phyloP scores from a whole-genome alignment of 768 basidiomycete genomes.

The Neoboletus brunneissimus region DNA sequence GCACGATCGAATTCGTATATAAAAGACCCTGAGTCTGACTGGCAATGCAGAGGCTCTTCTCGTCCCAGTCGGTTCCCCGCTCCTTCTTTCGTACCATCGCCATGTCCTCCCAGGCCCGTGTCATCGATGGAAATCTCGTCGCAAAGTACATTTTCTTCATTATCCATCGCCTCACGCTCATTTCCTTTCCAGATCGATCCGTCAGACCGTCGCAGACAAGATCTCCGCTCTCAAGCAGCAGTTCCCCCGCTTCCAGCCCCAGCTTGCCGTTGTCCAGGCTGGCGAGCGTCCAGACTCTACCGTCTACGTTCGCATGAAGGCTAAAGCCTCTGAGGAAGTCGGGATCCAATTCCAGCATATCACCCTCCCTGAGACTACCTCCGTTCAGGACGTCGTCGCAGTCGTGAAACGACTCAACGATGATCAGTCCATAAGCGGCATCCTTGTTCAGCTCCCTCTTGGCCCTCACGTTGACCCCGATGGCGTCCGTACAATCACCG shows the following conservation, averaged over 20 bases:
- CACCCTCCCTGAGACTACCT: conserved; percentile 61
- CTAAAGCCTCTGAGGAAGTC: conserved; percentile 90
- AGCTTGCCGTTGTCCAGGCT: conserved; percentile 90
- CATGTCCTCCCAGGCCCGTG: conserved; percentile 44
- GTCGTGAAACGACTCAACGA: conserved; percentile 79
- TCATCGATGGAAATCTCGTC: conserved; percentile 82
- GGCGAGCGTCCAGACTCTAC: conserved; percentile 88
- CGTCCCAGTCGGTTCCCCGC: neutral
- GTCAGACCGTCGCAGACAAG: conserved; percentile 66
- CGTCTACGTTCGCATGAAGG: conserved; percentile 96
- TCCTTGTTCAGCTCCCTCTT: conserved; percentile 94
- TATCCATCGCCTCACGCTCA: conserved; percentile 13
- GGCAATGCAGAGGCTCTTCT: conserved; percentile 4
- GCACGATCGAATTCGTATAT: neutral
- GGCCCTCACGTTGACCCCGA: conserved; percentile 77
- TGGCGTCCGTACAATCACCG: conserved; percentile 89
- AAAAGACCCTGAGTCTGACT: neutral
- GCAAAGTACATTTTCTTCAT: conserved; percentile 62
- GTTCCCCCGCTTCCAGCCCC: conserved; percentile 87
- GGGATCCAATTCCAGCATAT: conserved; percentile 88
- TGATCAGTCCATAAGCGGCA: conserved; percentile 78
- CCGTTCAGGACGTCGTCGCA: conserved; percentile 71
- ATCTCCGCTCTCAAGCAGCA: conserved; percentile 62
- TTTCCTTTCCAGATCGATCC: conserved; percentile 61
- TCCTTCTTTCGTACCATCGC: conserved; percentile 26